These are phyloP conservation scores for Periconia digitata DNA, from an alignment of 2,329 filamentous ascomycete species.

Conservation along the genomic window DNA sequence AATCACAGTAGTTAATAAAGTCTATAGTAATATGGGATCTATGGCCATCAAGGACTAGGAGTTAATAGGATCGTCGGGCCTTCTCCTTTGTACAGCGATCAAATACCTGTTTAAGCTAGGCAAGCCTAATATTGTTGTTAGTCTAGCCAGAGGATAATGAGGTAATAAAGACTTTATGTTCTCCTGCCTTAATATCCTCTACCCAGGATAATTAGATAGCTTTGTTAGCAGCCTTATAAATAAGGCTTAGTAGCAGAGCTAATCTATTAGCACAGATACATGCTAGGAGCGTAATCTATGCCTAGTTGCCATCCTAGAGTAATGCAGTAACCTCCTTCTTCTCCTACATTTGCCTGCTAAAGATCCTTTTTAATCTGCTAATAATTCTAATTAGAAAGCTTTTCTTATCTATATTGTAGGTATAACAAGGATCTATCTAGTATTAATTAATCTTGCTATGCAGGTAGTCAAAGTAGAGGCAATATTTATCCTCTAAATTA, in stretches of 20 bases:
- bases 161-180: conserved; percentile 4
- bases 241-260: conserved; percentile 8
- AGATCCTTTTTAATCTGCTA: conserved; percentile 5
- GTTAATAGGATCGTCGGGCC: conserved; percentile 1
- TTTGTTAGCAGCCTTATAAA: conserved; percentile 8
- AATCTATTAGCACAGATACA: no score
- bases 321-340: not conserved
- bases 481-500: conserved; percentile 19
- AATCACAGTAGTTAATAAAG: no score
- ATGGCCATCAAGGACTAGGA: conserved; percentile 10
- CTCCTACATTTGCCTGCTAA: conserved; percentile 1
- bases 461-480: conserved; percentile 15
- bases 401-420: conserved; percentile 11
- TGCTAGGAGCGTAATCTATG: conserved; percentile 9
- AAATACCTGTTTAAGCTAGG: conserved; percentile 7
- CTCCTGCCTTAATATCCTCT: no score
- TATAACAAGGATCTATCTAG: conserved; percentile 2
- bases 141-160: conserved; percentile 4
- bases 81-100: conserved; percentile 1
- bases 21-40: conserved; percentile 1
- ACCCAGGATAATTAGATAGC: conserved; percentile 6
- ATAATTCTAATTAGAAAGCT: conserved; percentile 5
- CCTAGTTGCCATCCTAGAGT: conserved; percentile 9
- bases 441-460: conserved; percentile 6
- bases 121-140: conserved; percentile 1